Percentiles rank a stretch among this genome's conserved stretches.
Evolutionary conservation across 495 filamentous ascomycete genomes (phyloP).

Genomic region (Penicillium canescens): DNA sequence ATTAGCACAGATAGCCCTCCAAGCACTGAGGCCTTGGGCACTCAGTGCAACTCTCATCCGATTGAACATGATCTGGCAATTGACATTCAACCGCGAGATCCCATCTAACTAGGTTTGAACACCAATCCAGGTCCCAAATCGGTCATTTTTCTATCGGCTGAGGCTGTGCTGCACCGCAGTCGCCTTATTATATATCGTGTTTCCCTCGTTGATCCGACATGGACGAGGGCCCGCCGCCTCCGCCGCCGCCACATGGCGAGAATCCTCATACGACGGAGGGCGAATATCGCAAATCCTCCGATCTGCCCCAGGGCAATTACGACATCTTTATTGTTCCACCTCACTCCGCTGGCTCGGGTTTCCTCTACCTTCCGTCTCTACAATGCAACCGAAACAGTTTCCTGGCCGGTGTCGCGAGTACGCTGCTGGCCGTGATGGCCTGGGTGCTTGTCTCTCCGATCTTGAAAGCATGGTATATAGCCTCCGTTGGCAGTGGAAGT

Average conservation of each 20-base stretch:
- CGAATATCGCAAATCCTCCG: slow-evolving; percentile 52
- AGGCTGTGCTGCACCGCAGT: not conserved
- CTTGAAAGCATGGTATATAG: slow-evolving; percentile 64
- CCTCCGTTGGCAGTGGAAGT: slow-evolving; percentile 60
- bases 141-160: no score
- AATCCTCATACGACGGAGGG: slow-evolving; percentile 56
- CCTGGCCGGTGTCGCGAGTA: slow-evolving; percentile 75
- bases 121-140: slow-evolving; percentile 1
- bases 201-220: slow-evolving; percentile 20
- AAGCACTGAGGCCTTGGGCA: slow-evolving; percentile 41
- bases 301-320: slow-evolving; percentile 80
- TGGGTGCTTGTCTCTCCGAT: slow-evolving; percentile 69
- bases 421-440: slow-evolving; percentile 65
- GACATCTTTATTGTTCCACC: slow-evolving; percentile 97
- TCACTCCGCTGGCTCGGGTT: slow-evolving; percentile 87
- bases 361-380: slow-evolving; percentile 90
- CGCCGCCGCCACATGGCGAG: slow-evolving; percentile 68
- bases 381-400: slow-evolving; percentile 88
- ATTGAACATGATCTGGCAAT: slow-evolving; percentile 40
- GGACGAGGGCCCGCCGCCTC: slow-evolving; percentile 55
- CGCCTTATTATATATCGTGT: not conserved
- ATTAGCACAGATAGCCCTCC: slow-evolving; percentile 5
- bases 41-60: slow-evolving; percentile 38
- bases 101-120: slow-evolving; percentile 18
- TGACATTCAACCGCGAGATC: slow-evolving; percentile 19